Evolutionary conservation across 257 asterid genomes (phyloP).

Genomic region (Anisodus tanguticus): DNA sequence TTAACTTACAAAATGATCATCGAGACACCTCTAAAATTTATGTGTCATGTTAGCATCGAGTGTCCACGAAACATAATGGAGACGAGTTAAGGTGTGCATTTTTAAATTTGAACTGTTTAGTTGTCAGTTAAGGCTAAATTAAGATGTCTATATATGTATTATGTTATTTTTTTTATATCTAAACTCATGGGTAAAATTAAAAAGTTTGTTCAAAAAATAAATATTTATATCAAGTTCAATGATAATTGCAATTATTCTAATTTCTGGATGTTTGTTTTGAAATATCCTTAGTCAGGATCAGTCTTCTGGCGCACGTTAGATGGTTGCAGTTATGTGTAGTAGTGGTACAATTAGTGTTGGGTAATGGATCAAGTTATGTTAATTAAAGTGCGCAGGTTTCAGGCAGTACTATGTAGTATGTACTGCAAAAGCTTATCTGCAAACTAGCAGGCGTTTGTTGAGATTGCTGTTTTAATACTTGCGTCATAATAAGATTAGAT

Average conservation of each 20-base stretch:
- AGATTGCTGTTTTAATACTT: conserved; percentile 27
- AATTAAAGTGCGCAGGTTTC: conserved; percentile 33
- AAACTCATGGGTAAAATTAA: too few species aligned
- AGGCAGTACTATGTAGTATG: conserved; percentile 19
- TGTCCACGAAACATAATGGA: too few species aligned
- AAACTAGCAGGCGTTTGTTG: conserved; percentile 24
- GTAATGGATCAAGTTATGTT: conserved; percentile 22
- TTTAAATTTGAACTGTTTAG: too few species aligned
- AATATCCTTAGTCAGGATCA: background rate
- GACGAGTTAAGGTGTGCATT: too few species aligned
- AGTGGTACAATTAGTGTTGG: conserved; percentile 15
- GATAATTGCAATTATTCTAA: background rate
- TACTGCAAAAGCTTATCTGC: conserved; percentile 28
- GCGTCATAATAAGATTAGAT: conserved; percentile 28
- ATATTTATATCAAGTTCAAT: too few species aligned
- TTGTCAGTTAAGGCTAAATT: too few species aligned
- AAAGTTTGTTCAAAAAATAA: too few species aligned
- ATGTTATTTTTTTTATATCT: too few species aligned
- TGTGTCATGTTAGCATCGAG: too few species aligned
- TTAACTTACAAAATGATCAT: too few species aligned
- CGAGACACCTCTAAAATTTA: too few species aligned
- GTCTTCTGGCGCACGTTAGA: conserved; percentile 35
- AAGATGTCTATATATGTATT: too few species aligned
- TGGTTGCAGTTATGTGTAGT: background rate
- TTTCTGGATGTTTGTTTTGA: background rate